Conservation (phyloP, 2,329 filamentous ascomycete genomes). For the Monilinia fructigena region DNA sequence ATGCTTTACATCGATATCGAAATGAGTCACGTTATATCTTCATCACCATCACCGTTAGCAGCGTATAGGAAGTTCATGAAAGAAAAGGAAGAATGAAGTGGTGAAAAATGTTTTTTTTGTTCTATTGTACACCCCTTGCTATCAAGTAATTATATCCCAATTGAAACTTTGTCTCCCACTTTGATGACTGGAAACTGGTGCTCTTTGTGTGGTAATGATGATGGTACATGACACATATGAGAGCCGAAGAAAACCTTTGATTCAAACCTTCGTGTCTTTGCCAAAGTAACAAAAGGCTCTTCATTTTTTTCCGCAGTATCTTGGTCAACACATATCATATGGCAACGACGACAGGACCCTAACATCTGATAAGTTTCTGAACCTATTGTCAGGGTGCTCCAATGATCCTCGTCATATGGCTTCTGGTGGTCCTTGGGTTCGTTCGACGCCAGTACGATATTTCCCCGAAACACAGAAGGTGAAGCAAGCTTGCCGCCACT, state of each 20-base stretch:
- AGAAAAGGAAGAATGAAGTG: not conserved
- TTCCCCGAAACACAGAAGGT: conserved; percentile 80
- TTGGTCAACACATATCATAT: conserved; percentile 96
- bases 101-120: not conserved
- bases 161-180: conserved; percentile 24
- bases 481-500: conserved; percentile 64
- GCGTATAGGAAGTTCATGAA: not conserved
- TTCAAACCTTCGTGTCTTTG: conserved; percentile 79
- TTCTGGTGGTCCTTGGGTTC: conserved; percentile 40
- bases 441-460: conserved; percentile 67
- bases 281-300: conserved; percentile 85
- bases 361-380: conserved; percentile 65
- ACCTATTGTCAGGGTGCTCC: conserved; percentile 68
- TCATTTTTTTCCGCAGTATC: conserved; percentile 71
- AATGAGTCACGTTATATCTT: not conserved
- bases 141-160: conserved; percentile 6
- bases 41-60: not conserved
- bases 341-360: conserved; percentile 82
- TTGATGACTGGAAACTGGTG: conserved; percentile 24
- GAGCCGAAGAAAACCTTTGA: conserved; percentile 89
- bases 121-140: not conserved
- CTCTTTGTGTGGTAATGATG: conserved; percentile 14
- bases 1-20: not conserved
- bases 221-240: conserved; percentile 60
- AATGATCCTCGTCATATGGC: conserved; percentile 78